A percentile compares a stretch with the other conserved stretches of the same genome.
Conservation (phyloP, 2,329 filamentous ascomycete genomes). For the Aspergillus sergii region DNA sequence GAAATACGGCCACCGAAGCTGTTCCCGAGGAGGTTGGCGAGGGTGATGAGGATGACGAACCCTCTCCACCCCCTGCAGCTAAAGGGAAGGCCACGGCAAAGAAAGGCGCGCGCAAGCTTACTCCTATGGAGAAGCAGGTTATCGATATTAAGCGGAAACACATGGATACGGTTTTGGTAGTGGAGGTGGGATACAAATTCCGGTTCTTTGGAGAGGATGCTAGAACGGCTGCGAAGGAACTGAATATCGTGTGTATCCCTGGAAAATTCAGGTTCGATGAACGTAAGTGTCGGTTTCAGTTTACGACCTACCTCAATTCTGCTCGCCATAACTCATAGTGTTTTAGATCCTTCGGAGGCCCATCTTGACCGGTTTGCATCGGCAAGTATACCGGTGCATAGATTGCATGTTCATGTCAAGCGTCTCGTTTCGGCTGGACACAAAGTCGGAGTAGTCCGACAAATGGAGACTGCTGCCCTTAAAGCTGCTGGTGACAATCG, state of each 20-base stretch:
- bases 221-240: constrained; percentile 80
- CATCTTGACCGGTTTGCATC: constrained; percentile 91
- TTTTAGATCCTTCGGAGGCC: constrained; percentile 77
- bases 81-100: constrained; percentile 58
- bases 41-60: constrained; percentile 56
- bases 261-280: constrained; percentile 95
- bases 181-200: constrained; percentile 98
- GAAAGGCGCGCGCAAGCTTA: constrained; percentile 81
- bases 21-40: constrained; percentile 63
- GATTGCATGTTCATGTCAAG: constrained; percentile 91
- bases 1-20: constrained; percentile 58
- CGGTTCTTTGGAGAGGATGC: constrained; percentile 97
- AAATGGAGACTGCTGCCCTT: constrained; percentile 91
- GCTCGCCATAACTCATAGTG: not conserved
- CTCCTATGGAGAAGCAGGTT: constrained; percentile 90
- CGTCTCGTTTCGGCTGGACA: constrained; percentile 87
- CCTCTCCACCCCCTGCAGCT: constrained; percentile 45
- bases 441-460: constrained; percentile 93
- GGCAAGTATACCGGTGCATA: constrained; percentile 90
- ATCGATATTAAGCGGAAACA: constrained; percentile 92
- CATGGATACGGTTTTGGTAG: constrained; percentile 83
- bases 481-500: constrained; percentile 95
- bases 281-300: constrained; percentile 53
- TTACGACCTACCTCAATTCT: not conserved
- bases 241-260: constrained; percentile 95